phyloP scores from a whole-genome alignment of 2,329 filamentous ascomycete species.

The Nigrospora osmanthi region DNA sequence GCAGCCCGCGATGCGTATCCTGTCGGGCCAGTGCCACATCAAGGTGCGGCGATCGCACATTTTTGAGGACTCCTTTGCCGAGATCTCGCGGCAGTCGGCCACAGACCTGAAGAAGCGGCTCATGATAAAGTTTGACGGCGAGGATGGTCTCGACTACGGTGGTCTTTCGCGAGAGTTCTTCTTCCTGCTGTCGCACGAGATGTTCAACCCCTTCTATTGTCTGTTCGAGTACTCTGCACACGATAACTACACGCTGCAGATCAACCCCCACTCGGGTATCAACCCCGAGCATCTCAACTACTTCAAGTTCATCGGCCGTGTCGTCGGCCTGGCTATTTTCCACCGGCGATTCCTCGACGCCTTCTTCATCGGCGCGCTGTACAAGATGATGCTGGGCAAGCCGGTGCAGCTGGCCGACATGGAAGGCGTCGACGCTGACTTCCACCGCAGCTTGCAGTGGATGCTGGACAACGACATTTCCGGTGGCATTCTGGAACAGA shows the following conservation, averaged over 20 bases:
- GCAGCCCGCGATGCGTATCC: slow-evolving; percentile 89
- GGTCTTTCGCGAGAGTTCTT: slow-evolving; percentile 98
- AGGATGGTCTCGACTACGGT: slow-evolving; percentile 96
- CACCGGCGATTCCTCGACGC: slow-evolving; percentile 95
- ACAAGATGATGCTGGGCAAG: slow-evolving; percentile 98
- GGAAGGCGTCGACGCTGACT: slow-evolving; percentile 98
- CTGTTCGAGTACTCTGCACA: slow-evolving; percentile 98
- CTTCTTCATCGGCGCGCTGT: slow-evolving; percentile 97
- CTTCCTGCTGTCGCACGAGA: slow-evolving; percentile 97
- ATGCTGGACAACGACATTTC: slow-evolving; percentile 95
- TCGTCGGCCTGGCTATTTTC: slow-evolving; percentile 96
- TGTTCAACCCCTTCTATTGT: slow-evolving; percentile 99
- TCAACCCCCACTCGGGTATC: slow-evolving; percentile 98
- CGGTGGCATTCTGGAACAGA: slow-evolving; percentile 86
- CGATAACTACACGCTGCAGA: slow-evolving; percentile 99
- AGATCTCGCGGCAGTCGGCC: slow-evolving; percentile 94
- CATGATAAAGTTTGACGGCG: slow-evolving; percentile 99
- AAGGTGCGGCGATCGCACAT: slow-evolving; percentile 96
- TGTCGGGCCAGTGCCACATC: slow-evolving; percentile 95
- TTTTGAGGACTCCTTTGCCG: slow-evolving; percentile 97
- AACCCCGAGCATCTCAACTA: slow-evolving; percentile 99
- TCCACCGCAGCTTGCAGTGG: slow-evolving; percentile 95
- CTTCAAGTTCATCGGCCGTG: slow-evolving; percentile 98
- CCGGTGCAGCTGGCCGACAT: slow-evolving; percentile 87
- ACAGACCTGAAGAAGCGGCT: slow-evolving; percentile 95